Percentiles rank a stretch among this genome's conserved stretches.
These are phyloP conservation scores for Actinidia chinensis DNA, from an alignment of 179 eudicot species.

Conservation along the genomic window DNA sequence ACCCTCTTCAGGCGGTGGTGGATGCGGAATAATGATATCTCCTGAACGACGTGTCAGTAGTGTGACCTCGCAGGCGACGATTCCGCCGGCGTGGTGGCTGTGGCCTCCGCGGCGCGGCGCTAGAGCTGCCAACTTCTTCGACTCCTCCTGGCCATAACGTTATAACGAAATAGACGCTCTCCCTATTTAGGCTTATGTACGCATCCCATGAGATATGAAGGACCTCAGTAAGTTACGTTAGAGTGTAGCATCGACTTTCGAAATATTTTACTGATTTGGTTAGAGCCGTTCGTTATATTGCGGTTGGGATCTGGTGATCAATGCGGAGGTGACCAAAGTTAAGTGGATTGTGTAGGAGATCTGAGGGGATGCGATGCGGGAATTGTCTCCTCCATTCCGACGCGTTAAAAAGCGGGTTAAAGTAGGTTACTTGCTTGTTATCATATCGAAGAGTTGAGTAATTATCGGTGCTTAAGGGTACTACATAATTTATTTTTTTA, in stretches of 20 bases:
- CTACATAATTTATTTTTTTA: too few relatives aligned
- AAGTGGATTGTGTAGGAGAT: not conserved
- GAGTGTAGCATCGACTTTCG: too few relatives aligned
- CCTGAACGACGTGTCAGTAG: constrained; percentile 19
- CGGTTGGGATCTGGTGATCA: too few relatives aligned
- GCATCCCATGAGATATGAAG: too few relatives aligned
- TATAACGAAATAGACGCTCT: not conserved
- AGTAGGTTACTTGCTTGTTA: constrained; percentile 6
- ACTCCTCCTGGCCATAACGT: too few relatives aligned
- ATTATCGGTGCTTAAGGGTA: not conserved
- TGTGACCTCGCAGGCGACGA: too few relatives aligned
- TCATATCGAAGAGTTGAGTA: not conserved
- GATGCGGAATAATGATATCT: constrained; percentile 18
- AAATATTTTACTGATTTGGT: too few relatives aligned
- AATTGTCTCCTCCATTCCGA: not conserved
- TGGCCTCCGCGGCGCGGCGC: too few relatives aligned
- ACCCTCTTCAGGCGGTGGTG: constrained; percentile 18
- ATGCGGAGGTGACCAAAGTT: not conserved
- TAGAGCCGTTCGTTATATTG: too few relatives aligned
- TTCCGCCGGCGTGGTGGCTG: too few relatives aligned
- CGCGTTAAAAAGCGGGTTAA: not conserved
- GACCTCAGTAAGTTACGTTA: too few relatives aligned
- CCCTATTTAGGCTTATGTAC: not conserved
- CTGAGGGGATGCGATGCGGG: not conserved
- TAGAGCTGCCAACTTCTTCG: too few relatives aligned